Base-by-base conservation (phyloP, 495 filamentous ascomycete genomes). In the Aspergillus panamensis region DNA sequence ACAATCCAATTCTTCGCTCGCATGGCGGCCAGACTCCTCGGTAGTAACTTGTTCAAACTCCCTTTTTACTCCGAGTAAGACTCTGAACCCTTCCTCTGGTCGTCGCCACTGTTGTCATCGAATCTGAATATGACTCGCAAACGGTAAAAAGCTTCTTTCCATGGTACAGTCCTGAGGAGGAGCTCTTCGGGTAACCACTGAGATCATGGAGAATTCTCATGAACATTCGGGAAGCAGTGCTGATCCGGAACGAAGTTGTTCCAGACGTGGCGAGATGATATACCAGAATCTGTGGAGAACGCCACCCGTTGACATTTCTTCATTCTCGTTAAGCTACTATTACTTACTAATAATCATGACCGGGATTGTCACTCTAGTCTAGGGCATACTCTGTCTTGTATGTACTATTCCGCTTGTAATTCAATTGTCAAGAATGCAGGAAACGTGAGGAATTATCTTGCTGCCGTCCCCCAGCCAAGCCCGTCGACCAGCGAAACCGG, bases 271-370 rank as follows among this genome's bases (percentile, higher is more conserved):
- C 47, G 47, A 49, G 21, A 49, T 49, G 21, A 13, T 13, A 31
- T 49, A 31, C n/a, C 16, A 45, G 42, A 45, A 45, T n/a, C 42
- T 45, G 42, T 45, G 42, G 42, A 45, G 42, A 45, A 45, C 42
- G 42, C 42, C 42, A 45, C 42, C 42, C 42, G 42, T 43, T 19
- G 42, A 44, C 42, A 10, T 16, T 44, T 16, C 17, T 17, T n/a
- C 8, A 44, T 45, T 20, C 42, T 44, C 17, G 25, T 21, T 6
- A 5, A 20, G n/a, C 4, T 20, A 39, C 8, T 13, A 39, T n/a
- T 10, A 35, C 33, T 35, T n/a, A 39, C 33, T 39, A 39, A 3
- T 39, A 39, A 10, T 39, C 6, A 3, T 39, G 10, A 13, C 35
- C 2, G 3, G 3, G 8, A n/a, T 25, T 25, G 25, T 25, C 25